These are phyloP conservation scores for Euphorbia pulcherrima DNA, from an alignment of 345 rosid species.

Conservation along the genomic window DNA sequence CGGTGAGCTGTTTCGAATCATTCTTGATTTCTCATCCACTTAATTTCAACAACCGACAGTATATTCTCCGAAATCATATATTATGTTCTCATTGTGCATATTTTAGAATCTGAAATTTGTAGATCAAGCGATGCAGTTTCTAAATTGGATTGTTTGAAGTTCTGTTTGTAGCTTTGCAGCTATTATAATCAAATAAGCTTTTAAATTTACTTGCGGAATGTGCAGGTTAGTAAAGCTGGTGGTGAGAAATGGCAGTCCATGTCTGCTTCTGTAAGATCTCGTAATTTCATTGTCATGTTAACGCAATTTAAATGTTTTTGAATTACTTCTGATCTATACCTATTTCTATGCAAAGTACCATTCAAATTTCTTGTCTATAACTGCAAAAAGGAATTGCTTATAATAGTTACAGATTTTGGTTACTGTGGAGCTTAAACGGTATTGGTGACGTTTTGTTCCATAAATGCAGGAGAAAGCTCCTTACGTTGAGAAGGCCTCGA, in stretches of 20 bases:
- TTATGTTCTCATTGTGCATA: neutral
- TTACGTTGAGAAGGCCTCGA: constrained; percentile 25
- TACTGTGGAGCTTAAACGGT: neutral
- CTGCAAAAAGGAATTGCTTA: neutral
- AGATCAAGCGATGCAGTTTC: neutral
- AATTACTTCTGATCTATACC: neutral
- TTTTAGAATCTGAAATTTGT: neutral
- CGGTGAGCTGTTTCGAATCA: constrained; percentile 14
- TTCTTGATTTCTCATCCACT: neutral
- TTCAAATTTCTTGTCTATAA: neutral
- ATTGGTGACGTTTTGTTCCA: neutral
- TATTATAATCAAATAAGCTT: neutral
- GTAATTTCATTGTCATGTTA: neutral
- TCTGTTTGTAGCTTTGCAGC: neutral
- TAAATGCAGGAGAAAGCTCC: constrained; percentile 32
- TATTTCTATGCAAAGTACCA: neutral
- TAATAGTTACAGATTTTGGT: neutral
- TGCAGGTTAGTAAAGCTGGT: constrained; percentile 44
- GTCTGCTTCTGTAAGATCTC: constrained; percentile 31
- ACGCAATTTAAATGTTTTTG: neutral
- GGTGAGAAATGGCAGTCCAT: constrained; percentile 43
- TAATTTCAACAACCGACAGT: neutral
- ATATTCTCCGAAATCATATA: neutral
- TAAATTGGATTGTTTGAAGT: neutral
- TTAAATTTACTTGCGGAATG: neutral